A percentile compares a stretch with the other conserved stretches of the same genome.
Evolutionary conservation across 2,329 filamentous ascomycete genomes (phyloP).

Genomic region (Claviceps pazoutovae): DNA sequence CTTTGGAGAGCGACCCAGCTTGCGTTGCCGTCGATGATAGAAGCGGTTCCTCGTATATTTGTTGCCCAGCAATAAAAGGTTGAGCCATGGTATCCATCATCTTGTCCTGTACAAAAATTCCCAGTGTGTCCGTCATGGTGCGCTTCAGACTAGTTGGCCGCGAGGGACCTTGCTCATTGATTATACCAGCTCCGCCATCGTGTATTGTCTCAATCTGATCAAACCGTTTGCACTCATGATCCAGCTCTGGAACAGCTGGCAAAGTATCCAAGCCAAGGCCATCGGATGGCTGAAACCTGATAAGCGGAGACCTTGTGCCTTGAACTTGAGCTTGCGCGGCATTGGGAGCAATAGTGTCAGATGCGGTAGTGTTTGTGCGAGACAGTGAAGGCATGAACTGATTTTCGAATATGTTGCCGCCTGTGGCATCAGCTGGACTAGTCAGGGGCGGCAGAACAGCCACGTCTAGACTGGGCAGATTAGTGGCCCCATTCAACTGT

Average conservation of each 20-base stretch:
- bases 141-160: conserved; percentile 61
- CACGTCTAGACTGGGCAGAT: conserved; percentile 35
- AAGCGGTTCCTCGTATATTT: conserved; percentile 21
- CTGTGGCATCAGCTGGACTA: conserved; percentile 60
- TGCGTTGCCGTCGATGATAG: conserved; percentile 29
- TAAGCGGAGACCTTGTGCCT: conserved; percentile 8
- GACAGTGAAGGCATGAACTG: conserved; percentile 50
- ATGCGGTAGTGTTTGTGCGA: conserved; percentile 33
- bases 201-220: conserved; percentile 43
- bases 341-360: conserved; percentile 22
- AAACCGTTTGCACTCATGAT: conserved; percentile 31
- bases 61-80: conserved; percentile 48
- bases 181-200: conserved; percentile 32
- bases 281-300: conserved; percentile 6
- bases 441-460: conserved; percentile 49
- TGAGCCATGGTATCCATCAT: conserved; percentile 75
- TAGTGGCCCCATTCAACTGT: conserved; percentile 60
- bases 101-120: conserved; percentile 64
- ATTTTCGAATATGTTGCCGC: conserved; percentile 73
- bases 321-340: conserved; percentile 7
- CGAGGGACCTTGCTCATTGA: conserved; percentile 38
- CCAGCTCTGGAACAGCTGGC: conserved; percentile 10
- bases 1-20: conserved; percentile 25
- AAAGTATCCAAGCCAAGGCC: conserved; percentile 8
- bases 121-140: conserved; percentile 72